Evolutionary conservation across 2,329 filamentous ascomycete genomes (phyloP).

Genomic region (Epichloe sibirici): DNA sequence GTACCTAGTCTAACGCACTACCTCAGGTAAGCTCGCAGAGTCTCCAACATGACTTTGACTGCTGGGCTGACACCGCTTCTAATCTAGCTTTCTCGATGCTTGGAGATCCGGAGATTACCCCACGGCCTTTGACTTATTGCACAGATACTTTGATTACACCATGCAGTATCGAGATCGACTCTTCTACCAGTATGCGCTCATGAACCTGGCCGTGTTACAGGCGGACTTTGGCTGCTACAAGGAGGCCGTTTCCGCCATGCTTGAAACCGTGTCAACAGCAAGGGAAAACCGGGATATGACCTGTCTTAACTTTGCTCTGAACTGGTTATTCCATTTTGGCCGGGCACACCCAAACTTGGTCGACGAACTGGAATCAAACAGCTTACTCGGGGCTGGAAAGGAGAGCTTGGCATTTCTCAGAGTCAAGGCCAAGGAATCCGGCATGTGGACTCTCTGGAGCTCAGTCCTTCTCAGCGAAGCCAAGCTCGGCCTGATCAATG

Average conservation of each 20-base stretch:
- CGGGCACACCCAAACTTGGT: conserved; percentile 71
- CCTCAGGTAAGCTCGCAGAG: conserved; percentile 37
- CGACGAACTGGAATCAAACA: conserved; percentile 55
- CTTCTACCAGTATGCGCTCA: conserved; percentile 87
- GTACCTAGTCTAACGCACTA: conserved; percentile 67
- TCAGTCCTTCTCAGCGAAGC: conserved; percentile 78
- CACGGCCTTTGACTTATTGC: conserved; percentile 78
- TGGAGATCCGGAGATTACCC: conserved; percentile 88
- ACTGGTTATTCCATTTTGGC: conserved; percentile 93
- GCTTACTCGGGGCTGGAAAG: conserved; percentile 63
- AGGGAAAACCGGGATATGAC: conserved; percentile 84
- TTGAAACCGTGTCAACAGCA: conserved; percentile 89
- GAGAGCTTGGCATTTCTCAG: conserved; percentile 78
- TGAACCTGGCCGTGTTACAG: conserved; percentile 87
- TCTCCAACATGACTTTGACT: not conserved
- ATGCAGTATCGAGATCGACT: conserved; percentile 73
- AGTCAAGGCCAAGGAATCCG: conserved; percentile 71
- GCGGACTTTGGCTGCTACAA: conserved; percentile 87
- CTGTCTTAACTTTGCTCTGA: conserved; percentile 88
- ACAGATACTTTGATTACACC: conserved; percentile 94
- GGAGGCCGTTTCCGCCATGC: conserved; percentile 86
- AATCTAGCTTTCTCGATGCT: conserved; percentile 66
- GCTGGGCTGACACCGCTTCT: conserved; percentile 5
- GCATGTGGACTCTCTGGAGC: conserved; percentile 75
- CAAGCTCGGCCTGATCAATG: conserved; percentile 62